These are phyloP conservation scores for Teunomyces lycoperdinae DNA, from an alignment of 805 yeast genomes.

Conservation along the genomic window DNA sequence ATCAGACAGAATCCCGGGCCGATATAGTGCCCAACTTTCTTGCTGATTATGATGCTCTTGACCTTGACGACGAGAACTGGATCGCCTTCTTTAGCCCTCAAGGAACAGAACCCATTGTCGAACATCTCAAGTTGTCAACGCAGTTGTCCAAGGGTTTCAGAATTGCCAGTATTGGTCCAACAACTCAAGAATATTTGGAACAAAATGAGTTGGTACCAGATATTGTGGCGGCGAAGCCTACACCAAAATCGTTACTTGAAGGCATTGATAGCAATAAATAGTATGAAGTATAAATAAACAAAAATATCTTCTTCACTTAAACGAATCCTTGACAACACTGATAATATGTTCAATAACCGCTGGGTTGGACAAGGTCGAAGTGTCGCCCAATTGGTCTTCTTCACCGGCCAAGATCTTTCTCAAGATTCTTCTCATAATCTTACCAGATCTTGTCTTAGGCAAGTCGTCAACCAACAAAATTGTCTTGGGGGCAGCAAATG, in stretches of 20 bases:
- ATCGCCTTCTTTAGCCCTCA: constrained; percentile 89
- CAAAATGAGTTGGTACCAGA: constrained; percentile 53
- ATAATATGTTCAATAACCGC: constrained; percentile 77
- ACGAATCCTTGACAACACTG: constrained; percentile 51
- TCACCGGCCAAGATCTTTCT: constrained; percentile 91
- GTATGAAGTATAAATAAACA: background rate
- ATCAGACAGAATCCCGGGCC: constrained; percentile 56
- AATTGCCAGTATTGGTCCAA: constrained; percentile 89
- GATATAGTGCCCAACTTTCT: constrained; percentile 44
- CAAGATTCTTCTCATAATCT: constrained; percentile 96
- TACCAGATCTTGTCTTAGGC: constrained; percentile 98
- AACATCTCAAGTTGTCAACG: constrained; percentile 22
- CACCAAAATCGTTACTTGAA: constrained; percentile 47
- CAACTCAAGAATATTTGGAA: constrained; percentile 65
- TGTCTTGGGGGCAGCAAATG: constrained; percentile 93
- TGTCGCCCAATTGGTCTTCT: constrained; percentile 89
- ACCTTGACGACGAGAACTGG: constrained; percentile 47
- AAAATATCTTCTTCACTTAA: constrained; percentile 7
- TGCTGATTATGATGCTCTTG: constrained; percentile 4
- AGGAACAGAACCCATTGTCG: constrained; percentile 66
- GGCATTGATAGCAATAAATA: constrained; percentile 1
- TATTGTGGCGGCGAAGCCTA: constrained; percentile 71
- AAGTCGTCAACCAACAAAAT: constrained; percentile 82
- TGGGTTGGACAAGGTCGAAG: constrained; percentile 86
- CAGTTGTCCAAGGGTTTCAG: constrained; percentile 6